Evolutionary conservation across 164 flowering plant species (phyloP).

Genomic region (Berberis thunbergii): DNA sequence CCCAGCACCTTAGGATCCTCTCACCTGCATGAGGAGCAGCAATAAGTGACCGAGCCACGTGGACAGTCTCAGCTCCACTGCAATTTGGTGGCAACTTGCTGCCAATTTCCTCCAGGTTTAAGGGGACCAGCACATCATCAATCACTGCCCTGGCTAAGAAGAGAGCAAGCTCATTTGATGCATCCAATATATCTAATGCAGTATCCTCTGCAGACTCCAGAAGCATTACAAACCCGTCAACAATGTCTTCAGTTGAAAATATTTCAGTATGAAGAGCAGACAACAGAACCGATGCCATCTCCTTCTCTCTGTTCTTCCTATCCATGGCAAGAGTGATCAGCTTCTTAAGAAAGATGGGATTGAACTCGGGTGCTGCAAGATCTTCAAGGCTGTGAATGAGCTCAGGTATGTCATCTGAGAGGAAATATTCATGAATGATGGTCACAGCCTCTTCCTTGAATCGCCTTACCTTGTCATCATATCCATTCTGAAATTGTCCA

Average conservation of each 20-base stretch:
- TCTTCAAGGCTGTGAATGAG: slow-evolving; percentile 84
- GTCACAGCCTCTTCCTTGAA: slow-evolving; percentile 77
- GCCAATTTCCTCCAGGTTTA: slow-evolving; percentile 77
- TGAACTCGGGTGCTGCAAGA: slow-evolving; percentile 59
- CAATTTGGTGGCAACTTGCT: slow-evolving; percentile 56
- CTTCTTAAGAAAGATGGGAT: slow-evolving; percentile 83
- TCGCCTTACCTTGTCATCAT: slow-evolving; percentile 38
- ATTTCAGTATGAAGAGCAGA: slow-evolving; percentile 85
- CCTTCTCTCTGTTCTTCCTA: slow-evolving; percentile 91
- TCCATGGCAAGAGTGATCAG: slow-evolving; percentile 95
- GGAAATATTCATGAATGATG: slow-evolving; percentile 89
- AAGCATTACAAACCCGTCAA: slow-evolving; percentile 82
- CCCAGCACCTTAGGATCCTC: slow-evolving; percentile 95
- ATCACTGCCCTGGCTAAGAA: slow-evolving; percentile 93
- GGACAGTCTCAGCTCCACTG: slow-evolving; percentile 81
- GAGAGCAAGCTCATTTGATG: slow-evolving; percentile 85
- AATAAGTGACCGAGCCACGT: slow-evolving; percentile 67
- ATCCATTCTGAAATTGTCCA: slow-evolving; percentile 29
- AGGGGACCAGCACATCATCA: slow-evolving; percentile 88
- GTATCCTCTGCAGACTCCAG: slow-evolving; percentile 95
- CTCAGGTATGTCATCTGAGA: slow-evolving; percentile 94
- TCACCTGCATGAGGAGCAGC: slow-evolving; percentile 98
- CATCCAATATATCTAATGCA: slow-evolving; percentile 86
- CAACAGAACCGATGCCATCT: slow-evolving; percentile 93
- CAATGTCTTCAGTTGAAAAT: slow-evolving; percentile 86